Conservation (phyloP, 257 asterid genomes). For the Plectranthus barbatus region DNA sequence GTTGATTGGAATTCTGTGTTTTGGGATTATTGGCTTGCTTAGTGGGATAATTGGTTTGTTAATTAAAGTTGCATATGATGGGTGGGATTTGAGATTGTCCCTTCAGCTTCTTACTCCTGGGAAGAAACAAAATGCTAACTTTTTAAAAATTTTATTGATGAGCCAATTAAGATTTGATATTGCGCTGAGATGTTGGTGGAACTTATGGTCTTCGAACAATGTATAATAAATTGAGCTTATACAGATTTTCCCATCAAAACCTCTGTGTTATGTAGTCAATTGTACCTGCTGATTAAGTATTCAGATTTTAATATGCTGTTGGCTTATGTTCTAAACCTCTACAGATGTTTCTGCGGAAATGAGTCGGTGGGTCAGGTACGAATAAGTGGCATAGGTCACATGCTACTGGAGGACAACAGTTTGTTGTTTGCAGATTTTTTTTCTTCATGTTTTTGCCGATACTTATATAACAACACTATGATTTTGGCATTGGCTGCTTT, state of each 20-base stretch:
- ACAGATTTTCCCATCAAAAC: background rate
- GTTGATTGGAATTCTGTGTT: background rate
- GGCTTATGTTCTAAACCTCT: constrained; percentile 12
- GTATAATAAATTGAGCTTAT: background rate
- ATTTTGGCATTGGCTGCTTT: background rate
- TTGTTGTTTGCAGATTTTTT: background rate
- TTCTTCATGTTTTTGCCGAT: background rate
- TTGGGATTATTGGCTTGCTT: background rate
- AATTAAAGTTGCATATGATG: background rate
- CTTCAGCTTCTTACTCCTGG: background rate
- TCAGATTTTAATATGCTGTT: constrained; percentile 2
- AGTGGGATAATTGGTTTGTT: background rate
- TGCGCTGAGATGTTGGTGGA: background rate
- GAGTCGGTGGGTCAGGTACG: constrained; percentile 60
- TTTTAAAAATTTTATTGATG: background rate
- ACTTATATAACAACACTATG: background rate
- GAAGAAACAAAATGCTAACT: no score
- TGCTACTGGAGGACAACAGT: background rate
- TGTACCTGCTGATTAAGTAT: background rate
- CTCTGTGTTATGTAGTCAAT: background rate
- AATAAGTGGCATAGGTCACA: background rate
- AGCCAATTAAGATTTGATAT: background rate
- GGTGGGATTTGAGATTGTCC: background rate
- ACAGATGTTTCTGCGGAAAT: constrained; percentile 56
- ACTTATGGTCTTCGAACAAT: background rate